phyloP scores from a whole-genome alignment of 805 yeast species.

The Lipomyces sp. region DNA sequence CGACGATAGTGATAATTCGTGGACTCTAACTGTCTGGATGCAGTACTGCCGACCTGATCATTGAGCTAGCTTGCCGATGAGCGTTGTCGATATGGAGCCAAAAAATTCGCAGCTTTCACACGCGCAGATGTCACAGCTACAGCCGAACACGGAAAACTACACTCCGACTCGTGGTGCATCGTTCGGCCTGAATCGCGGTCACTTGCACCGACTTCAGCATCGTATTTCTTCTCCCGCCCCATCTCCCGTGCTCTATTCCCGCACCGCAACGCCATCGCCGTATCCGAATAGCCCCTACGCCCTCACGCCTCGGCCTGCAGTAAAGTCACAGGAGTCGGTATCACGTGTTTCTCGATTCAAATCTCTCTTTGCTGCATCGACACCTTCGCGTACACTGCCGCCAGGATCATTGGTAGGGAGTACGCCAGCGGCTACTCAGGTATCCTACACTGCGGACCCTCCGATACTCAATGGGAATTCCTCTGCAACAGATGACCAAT shows the following conservation, averaged over 20 bases:
- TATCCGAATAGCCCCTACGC: slow-evolving; percentile 16
- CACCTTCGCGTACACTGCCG: slow-evolving; percentile 1
- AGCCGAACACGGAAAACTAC: too few species aligned
- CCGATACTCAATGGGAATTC: background rate
- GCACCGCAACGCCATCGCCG: slow-evolving; percentile 14
- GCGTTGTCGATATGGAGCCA: too few species aligned
- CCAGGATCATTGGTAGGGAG: background rate
- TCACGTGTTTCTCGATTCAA: slow-evolving; percentile 5
- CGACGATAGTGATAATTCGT: too few species aligned
- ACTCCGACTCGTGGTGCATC: background rate
- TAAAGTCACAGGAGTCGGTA: background rate
- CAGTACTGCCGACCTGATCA: too few species aligned
- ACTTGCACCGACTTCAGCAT: slow-evolving; percentile 15
- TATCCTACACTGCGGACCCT: too few species aligned
- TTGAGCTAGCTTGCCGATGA: too few species aligned
- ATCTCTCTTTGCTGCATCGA: slow-evolving; percentile 1
- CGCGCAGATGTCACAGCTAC: too few species aligned
- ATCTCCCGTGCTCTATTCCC: slow-evolving; percentile 22
- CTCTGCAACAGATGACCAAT: background rate
- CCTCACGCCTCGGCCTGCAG: slow-evolving; percentile 9
- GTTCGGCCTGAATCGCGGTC: slow-evolving; percentile 22
- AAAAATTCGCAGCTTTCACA: too few species aligned
- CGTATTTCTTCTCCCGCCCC: background rate
- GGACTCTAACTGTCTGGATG: too few species aligned
- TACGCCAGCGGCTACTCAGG: background rate